These are phyloP conservation scores for Paspalum notatum DNA, from an alignment of 176 grass and related monocot species.

Conservation along the genomic window DNA sequence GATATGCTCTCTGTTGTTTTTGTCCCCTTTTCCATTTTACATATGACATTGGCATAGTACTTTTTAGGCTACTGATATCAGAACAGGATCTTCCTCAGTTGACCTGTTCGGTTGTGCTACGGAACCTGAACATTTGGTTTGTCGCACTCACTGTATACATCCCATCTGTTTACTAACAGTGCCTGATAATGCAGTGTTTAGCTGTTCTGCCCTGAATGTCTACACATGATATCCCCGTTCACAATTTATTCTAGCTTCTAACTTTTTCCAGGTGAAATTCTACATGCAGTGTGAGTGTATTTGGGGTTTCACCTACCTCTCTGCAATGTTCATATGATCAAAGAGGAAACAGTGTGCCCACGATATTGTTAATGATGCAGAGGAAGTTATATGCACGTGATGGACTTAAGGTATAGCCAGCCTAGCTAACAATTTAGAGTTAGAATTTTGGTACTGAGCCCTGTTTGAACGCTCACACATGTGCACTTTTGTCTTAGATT, in stretches of 20 bases:
- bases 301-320: constrained; percentile 89
- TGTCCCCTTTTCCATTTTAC: constrained; percentile 9
- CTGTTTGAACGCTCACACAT: neutral
- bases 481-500: constrained; percentile 52
- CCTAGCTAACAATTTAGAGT: neutral
- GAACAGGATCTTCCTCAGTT: constrained; percentile 21
- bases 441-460: neutral
- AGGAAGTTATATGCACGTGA: constrained; percentile 65
- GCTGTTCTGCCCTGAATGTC: constrained; percentile 9
- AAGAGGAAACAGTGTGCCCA: constrained; percentile 89
- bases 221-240: neutral
- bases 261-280: constrained; percentile 23
- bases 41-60: neutral
- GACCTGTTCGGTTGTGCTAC: neutral
- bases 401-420: constrained; percentile 72
- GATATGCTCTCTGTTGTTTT: constrained; percentile 20
- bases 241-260: constrained; percentile 3
- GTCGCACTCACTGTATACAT: neutral
- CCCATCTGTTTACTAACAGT: neutral
- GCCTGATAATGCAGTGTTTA: neutral
- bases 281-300: constrained; percentile 71
- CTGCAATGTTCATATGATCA: constrained; percentile 91
- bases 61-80: constrained; percentile 40
- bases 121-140: constrained; percentile 12
- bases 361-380: constrained; percentile 83